These are phyloP conservation scores for Dactylellina sp. DNA, from an alignment of 2,329 filamentous ascomycete species.

Conservation along the genomic window DNA sequence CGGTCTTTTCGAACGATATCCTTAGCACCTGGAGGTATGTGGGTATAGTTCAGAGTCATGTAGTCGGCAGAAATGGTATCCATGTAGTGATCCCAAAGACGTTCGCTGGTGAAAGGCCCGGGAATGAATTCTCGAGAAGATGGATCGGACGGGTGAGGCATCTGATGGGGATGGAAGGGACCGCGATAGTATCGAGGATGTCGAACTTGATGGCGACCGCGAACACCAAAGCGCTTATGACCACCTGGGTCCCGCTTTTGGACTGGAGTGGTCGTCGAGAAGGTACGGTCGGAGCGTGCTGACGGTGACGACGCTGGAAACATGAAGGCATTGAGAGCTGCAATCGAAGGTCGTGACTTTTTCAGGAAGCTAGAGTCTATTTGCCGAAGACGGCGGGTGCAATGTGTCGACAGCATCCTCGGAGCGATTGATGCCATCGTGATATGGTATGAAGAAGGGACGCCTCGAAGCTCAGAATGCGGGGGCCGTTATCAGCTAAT, in stretches of 20 bases:
- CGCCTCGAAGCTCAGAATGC: constrained; percentile 7
- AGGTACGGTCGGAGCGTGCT: constrained; percentile 22
- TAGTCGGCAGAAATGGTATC: constrained; percentile 87
- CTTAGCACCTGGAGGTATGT: constrained; percentile 81
- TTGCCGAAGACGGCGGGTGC: constrained; percentile 27
- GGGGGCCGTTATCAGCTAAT: too few species aligned
- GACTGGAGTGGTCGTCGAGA: constrained; percentile 44
- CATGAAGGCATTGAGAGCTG: constrained; percentile 45
- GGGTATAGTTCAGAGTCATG: constrained; percentile 87
- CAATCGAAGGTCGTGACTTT: constrained; percentile 40
- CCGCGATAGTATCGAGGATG: constrained; percentile 95
- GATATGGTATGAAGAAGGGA: constrained; percentile 12
- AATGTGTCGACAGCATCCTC: constrained; percentile 37
- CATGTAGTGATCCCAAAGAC: constrained; percentile 89
- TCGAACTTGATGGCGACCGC: constrained; percentile 83
- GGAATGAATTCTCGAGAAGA: constrained; percentile 88
- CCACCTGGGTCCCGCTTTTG: constrained; percentile 47
- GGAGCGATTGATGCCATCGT: constrained; percentile 40
- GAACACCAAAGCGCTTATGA: constrained; percentile 64
- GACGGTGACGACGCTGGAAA: constrained; percentile 24
- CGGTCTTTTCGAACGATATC: constrained; percentile 72
- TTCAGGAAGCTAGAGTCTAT: constrained; percentile 26
- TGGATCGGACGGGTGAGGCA: constrained; percentile 85
- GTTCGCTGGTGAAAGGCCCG: constrained; percentile 88
- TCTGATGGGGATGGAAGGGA: constrained; percentile 90